Conservation (phyloP, 179 eudicot species). For the Heliamphora pulchella region DNA sequence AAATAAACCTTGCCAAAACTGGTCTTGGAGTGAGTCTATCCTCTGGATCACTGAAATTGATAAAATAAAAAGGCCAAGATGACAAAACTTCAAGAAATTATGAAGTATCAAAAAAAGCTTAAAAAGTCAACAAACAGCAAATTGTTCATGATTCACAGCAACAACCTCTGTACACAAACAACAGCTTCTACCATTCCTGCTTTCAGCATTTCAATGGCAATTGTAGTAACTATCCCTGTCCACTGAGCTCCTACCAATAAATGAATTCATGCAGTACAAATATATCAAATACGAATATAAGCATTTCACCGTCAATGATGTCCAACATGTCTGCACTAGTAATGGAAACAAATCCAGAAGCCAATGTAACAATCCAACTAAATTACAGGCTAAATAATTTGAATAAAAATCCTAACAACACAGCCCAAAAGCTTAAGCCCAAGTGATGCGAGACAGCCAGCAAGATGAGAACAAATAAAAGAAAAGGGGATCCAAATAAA, state of each 20-base stretch:
- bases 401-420: too few species aligned
- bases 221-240: slow-evolving; percentile 97
- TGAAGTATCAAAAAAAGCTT: slow-evolving; percentile 9
- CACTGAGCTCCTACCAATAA: slow-evolving; percentile 75
- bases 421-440: too few species aligned
- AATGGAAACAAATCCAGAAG: background rate
- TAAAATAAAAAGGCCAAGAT: slow-evolving; percentile 15
- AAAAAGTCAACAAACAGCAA: slow-evolving; percentile 8
- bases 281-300: background rate
- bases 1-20: slow-evolving; percentile 78
- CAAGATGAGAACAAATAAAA: too few species aligned
- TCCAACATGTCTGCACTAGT: too few species aligned
- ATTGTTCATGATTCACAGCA: background rate
- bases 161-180: slow-evolving; percentile 89
- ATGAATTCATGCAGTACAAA: background rate
- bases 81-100: slow-evolving; percentile 11
- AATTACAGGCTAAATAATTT: too few species aligned
- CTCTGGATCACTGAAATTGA: slow-evolving; percentile 74
- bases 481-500: too few species aligned
- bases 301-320: background rate
- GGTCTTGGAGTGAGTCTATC: slow-evolving; percentile 82
- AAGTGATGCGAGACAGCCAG: too few species aligned
- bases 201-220: slow-evolving; percentile 92
- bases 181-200: slow-evolving; percentile 91
- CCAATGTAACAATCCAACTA: too few species aligned